These are phyloP conservation scores for Stephanodiscus triporus DNA, from an alignment of 108 stramenopile genomes.

Conservation along the genomic window DNA sequence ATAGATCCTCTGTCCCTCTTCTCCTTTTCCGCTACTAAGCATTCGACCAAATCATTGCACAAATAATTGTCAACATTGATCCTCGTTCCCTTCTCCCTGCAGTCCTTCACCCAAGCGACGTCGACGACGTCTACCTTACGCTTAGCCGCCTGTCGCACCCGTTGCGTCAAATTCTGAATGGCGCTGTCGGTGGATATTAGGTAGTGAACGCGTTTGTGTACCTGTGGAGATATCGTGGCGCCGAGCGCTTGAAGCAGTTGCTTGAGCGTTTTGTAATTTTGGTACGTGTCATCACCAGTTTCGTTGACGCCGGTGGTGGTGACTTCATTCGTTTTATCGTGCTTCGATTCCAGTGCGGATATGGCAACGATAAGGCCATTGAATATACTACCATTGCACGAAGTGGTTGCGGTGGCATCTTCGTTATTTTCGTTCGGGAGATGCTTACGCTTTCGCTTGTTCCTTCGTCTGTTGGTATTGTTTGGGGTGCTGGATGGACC, in stretches of 20 bases:
- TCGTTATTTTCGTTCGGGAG: neutral
- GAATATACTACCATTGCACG: slow-evolving; percentile 24
- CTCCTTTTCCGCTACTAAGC: slow-evolving; percentile 19
- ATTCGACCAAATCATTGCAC: slow-evolving; percentile 11
- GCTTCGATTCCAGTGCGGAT: slow-evolving; percentile 53
- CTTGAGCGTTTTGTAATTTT: slow-evolving; percentile 42
- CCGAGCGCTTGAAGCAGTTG: slow-evolving; percentile 47
- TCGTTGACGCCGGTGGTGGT: neutral
- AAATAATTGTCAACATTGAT: slow-evolving; percentile 23
- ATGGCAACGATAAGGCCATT: slow-evolving; percentile 61
- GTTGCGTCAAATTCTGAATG: slow-evolving; percentile 60
- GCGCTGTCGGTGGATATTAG: slow-evolving; percentile 60
- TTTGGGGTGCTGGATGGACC: neutral
- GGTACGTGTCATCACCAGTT: slow-evolving; percentile 3
- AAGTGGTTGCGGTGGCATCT: neutral
- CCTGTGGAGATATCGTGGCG: slow-evolving; percentile 65
- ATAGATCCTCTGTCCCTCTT: slow-evolving; percentile 1
- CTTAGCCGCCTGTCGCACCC: slow-evolving; percentile 80
- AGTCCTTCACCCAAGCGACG: slow-evolving; percentile 61
- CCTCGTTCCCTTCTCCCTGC: slow-evolving; percentile 14
- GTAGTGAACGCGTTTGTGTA: slow-evolving; percentile 63
- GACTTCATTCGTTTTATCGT: neutral
- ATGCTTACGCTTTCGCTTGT: slow-evolving; percentile 9
- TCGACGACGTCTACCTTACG: slow-evolving; percentile 65
- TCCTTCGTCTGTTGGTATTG: neutral